Conservation (phyloP, 352 stramenopile genomes). For the Pythium dissotocum region DNA sequence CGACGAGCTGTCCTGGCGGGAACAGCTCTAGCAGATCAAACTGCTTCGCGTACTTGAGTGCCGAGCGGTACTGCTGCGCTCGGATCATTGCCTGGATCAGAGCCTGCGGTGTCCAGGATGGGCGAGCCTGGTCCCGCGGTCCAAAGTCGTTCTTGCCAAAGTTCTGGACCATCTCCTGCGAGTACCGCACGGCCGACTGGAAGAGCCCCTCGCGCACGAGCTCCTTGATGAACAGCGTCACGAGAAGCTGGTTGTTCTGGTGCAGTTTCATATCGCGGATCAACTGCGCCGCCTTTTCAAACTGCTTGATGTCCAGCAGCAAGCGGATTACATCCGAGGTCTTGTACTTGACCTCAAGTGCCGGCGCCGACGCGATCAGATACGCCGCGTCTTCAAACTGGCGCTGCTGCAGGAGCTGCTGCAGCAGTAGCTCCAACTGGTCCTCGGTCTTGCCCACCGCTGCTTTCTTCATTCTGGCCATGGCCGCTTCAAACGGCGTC, state of each 20-base stretch:
- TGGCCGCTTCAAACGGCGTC: conserved; percentile 33
- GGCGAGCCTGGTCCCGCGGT: conserved; percentile 27
- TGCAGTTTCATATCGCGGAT: conserved; percentile 74
- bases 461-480: conserved; percentile 39
- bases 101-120: conserved; percentile 76
- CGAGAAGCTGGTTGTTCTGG: conserved; percentile 65
- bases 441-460: conserved; percentile 39
- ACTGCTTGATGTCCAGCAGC: conserved; percentile 61
- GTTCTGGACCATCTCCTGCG: conserved; percentile 76
- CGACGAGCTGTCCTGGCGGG: conserved; percentile 56
- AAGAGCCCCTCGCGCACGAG: conserved; percentile 69
- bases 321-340: conserved; percentile 77
- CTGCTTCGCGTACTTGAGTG: conserved; percentile 80
- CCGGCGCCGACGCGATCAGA: conserved; percentile 53
- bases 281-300: conserved; percentile 65
- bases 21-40: conserved; percentile 79
- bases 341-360: conserved; percentile 71
- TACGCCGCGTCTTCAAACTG: conserved; percentile 68
- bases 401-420: conserved; percentile 47
- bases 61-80: conserved; percentile 64
- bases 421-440: conserved; percentile 55
- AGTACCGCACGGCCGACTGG: conserved; percentile 64
- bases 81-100: conserved; percentile 87
- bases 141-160: conserved; percentile 58
- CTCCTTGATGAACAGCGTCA: conserved; percentile 84